A percentile compares a stretch with the other conserved stretches of the same genome.
Conservation (phyloP, 1,284 basidiomycete genomes). For the Trametes sp. region DNA sequence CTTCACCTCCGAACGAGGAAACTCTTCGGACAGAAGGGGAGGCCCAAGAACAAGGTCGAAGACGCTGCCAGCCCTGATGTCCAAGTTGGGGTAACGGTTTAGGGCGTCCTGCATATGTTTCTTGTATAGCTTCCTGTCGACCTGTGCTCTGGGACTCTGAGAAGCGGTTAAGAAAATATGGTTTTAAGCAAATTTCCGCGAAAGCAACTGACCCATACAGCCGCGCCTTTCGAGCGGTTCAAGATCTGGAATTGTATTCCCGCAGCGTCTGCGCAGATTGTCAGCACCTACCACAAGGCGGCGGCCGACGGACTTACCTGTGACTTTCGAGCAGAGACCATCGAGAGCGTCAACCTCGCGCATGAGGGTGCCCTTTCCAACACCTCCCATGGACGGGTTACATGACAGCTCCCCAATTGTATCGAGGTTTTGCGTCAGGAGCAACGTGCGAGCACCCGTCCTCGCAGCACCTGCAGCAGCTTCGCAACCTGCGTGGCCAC, state of each 20-base stretch:
- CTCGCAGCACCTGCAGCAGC: conserved; percentile 88
- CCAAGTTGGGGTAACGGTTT: conserved; percentile 70
- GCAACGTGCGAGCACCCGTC: conserved; percentile 79
- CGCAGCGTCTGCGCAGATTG: conserved; percentile 67
- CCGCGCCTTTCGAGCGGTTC: conserved; percentile 86
- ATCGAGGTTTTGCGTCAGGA: conserved; percentile 82
- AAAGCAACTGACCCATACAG: conserved; percentile 77
- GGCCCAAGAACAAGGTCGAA: conserved; percentile 80
- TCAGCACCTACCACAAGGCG: too few species aligned
- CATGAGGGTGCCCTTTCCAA: conserved; percentile 90
- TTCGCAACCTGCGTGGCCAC: conserved; percentile 91
- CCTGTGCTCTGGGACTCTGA: conserved; percentile 89
- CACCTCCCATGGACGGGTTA: conserved; percentile 89
- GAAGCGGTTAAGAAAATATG: not conserved
- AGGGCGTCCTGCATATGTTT: conserved; percentile 79
- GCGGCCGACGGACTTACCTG: too few species aligned
- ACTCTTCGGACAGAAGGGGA: conserved; percentile 36
- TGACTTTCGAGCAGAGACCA: conserved; percentile 78
- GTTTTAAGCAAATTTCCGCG: not conserved
- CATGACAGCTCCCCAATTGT: conserved; percentile 91
- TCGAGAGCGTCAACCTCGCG: conserved; percentile 90
- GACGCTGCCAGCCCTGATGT: conserved; percentile 77
- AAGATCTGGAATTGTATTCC: conserved; percentile 90
- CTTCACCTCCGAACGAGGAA: conserved; percentile 49
- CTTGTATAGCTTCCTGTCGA: conserved; percentile 87